Evolutionary conservation across 495 filamentous ascomycete genomes (phyloP), one percentile per base, ranked within the genome.

Genomic region (Penicillium subrubescens): DNA sequence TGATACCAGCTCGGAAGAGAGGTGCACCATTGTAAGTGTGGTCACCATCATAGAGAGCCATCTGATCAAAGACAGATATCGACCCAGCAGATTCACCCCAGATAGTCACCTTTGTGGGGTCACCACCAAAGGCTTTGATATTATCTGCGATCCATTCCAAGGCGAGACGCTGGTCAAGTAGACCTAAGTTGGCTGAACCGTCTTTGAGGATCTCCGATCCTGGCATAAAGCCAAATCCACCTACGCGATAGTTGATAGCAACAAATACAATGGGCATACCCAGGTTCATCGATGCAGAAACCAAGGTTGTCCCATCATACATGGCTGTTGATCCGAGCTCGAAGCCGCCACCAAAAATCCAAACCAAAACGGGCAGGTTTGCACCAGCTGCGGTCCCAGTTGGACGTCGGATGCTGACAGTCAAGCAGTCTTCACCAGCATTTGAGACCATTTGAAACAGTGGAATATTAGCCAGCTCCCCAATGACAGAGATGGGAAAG

Each of bases 201-300:
- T 91, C 89, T 25, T 79, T 77, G 5, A 87, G 80, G 39, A 92
- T 81, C 75, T 92, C 89, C 59, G 84, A 83, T 12, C 88, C 86
- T 0, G 90, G 88, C 12, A 93, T 73, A 66, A 92, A 93, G 0
- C 91, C 91, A 71, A 87, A 90, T 0, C 88, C 80, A 0, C 90
- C 90, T 12, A 93, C 85, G 5, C 91, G 87, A 69, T 93, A 93
- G 73, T 91, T 94, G 73, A 93, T 88, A 51, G 86, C 87, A 5
- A 94, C 87, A 48, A 91, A 82, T 12, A 94, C 75, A 54, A 93
- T 82, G 0, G 88, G 88, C 77, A 91, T 87, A 6, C 81, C 80
- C 61, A 85, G 69, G 12, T 64, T 46, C 10, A 88, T 74, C 4
- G 86, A 88, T 37, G 79, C 79, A 1, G 69, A 57, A 0, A 92